Base-by-base conservation (phyloP, 805 yeast genomes). In the Ogataea degrootiae region DNA sequence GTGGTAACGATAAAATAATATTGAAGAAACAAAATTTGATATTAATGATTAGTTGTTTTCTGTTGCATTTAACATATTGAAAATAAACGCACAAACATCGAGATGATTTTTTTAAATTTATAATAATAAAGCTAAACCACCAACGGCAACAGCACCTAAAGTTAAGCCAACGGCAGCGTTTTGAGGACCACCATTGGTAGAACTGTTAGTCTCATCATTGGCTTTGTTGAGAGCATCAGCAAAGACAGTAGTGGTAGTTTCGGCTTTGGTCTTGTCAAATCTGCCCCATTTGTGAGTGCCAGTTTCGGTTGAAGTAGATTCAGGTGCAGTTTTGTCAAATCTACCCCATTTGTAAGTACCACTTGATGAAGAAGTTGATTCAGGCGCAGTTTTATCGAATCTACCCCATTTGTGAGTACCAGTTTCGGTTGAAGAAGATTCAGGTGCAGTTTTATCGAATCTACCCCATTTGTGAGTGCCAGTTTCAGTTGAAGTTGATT, bases 391-490 rank as follows among this genome's bases (percentile, higher is more conserved):
- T 59, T 72, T 74, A 72, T 79, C 71, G 61, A 79, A 79, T 60
- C 72, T 72, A 55, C 87, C 87, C 54, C 70, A 71, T 52, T 65
- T 74, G 70, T 80, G 82, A 41, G 84, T 79, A 48, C 74, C 73
- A 50, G 21, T 19, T 19, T 19, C 21, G n/a, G 77, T 66, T 22
- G 66, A 50, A 17, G 70, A 49, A 3, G 78, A 45, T 11, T 74
- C 55, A 17, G 60, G 48, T 39, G 67, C 65, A 43, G 79, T 75
- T 68, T 77, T 74, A 71, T 77, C 70, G 58, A 76, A 77, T 60
- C 71, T 70, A 45, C 81, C 81, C 52, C 65, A 63, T 50, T 61
- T 68, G 68, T 74, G 80, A 47, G 79, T 74, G 26, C 69, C 66
- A 59, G 58, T 54, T 35, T 66, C 51, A 43, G 66, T 51, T 7